Percentiles rank a stretch among this genome's conserved stretches.
Evolutionary conservation across 768 basidiomycete species (phyloP).

Genomic region (Cystobasidium onofrii): DNA sequence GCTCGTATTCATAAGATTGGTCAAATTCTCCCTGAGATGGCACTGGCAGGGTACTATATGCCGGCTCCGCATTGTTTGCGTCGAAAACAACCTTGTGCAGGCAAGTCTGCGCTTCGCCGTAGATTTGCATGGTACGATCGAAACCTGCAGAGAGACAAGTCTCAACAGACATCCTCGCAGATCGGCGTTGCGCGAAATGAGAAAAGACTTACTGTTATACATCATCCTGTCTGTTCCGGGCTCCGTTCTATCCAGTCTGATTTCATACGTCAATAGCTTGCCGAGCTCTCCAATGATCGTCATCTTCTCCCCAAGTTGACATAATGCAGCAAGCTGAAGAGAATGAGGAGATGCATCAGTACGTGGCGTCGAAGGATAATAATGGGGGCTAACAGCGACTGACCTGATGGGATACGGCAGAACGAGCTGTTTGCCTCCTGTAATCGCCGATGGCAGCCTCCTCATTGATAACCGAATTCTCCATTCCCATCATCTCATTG

Average conservation of each 20-base stretch:
- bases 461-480: conserved; percentile 39
- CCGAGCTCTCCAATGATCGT: conserved; percentile 48
- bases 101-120: conserved; percentile 28
- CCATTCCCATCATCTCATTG: conserved; percentile 46
- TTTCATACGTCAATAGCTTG: conserved; percentile 49
- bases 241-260: conserved; percentile 47
- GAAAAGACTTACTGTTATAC: conserved; percentile 43
- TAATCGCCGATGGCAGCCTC: conserved; percentile 46
- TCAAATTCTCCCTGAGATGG: conserved; percentile 1
- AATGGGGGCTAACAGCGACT: neutral
- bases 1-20: conserved; percentile 26
- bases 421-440: conserved; percentile 46
- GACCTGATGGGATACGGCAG: conserved; percentile 47
- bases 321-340: conserved; percentile 45
- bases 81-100: conserved; percentile 28
- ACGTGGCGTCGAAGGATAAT: neutral
- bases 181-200: neutral
- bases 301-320: conserved; percentile 49
- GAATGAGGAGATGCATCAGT: neutral
- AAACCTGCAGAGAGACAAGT: conserved; percentile 13
- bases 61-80: neutral
- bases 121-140: conserved; percentile 23
- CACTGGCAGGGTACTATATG: conserved; percentile 3
- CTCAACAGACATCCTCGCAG: no score
- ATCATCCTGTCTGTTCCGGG: conserved; percentile 47